Base-by-base conservation (phyloP, 305 asterid species). In the Nicotiana rustica region DNA sequence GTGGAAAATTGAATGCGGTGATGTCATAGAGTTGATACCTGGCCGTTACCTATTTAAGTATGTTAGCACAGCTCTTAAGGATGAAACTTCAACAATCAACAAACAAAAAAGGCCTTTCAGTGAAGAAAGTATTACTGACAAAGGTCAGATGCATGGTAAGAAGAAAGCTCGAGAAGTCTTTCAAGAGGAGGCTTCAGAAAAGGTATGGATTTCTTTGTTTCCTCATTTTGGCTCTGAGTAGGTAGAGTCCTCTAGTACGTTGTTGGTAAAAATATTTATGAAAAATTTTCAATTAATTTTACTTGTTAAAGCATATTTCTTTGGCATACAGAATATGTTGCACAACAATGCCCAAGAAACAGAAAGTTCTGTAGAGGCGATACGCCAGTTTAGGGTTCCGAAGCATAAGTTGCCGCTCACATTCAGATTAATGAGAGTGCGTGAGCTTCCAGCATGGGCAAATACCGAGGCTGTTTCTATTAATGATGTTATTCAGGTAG, bases 381-480 rank as follows among this genome's bases (percentile, higher is more conserved):
- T 92, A 38, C 86, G 90, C 6, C 75, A 67, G 66, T 96, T 94
- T 78, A 88, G 66, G 56, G 80, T 90, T 86, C 85, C 96, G 21
- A 92, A 86, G 81, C 91, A 87, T 86, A 89, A 84, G 84, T 67
- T 91, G 25, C 92, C 95, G 12, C 77, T 67, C 55, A 89, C 94
- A 13, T 96, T 94, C 88, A 89, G 97, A 78, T 92, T 96, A 64
- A 38, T 96, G 88, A 87, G 89, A 83, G 99, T 96, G 77, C 92
- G 91, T 88, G 97, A 85, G 81, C 87, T 96, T 52, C 97, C 95
- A 55, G 87, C 85, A 70, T 94, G 99, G 99, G 93, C 99, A 78
- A 96, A 96, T 83, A 89, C 98, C n/a, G 94, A 92, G 87, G 84
- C 98, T 83, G 97, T 91, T 89, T 93, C 99, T 59, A 89, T 96